These are phyloP conservation scores for Hanseniaspora guilliermondii DNA, from an alignment of 805 yeast genomes.

Conservation along the genomic window DNA sequence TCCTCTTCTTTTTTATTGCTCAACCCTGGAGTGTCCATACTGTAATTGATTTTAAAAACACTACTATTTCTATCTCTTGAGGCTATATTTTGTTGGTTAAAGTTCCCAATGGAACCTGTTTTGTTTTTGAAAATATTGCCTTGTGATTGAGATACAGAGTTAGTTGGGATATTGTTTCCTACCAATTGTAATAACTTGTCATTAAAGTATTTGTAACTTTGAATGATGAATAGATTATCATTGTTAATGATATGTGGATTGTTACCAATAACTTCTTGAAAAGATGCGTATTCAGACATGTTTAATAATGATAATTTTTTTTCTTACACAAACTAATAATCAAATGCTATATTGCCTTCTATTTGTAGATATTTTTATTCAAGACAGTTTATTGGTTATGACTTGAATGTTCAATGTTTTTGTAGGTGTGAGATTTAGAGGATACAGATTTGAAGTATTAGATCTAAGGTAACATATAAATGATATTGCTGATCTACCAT, in stretches of 20 bases:
- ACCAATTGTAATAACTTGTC: constrained; percentile 8
- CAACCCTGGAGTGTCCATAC: constrained; percentile 2
- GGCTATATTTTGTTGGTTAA: neutral
- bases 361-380: too few species aligned
- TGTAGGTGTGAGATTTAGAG: too few species aligned
- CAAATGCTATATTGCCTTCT: too few species aligned
- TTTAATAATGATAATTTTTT: neutral
- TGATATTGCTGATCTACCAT: too few species aligned
- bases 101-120: neutral
- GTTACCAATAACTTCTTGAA: constrained; percentile 3
- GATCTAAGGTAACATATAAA: too few species aligned
- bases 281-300: constrained; percentile 10
- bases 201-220: constrained; percentile 12
- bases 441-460: too few species aligned
- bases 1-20: constrained; percentile 4
- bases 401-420: too few species aligned
- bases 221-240: constrained; percentile 10
- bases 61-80: constrained; percentile 6
- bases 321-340: neutral
- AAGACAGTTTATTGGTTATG: too few species aligned
- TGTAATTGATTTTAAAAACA: constrained; percentile 11
- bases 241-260: constrained; percentile 5
- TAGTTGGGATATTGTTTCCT: neutral
- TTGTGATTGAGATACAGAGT: neutral
- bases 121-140: neutral